Evolutionary conservation across 495 filamentous ascomycete genomes (phyloP), one percentile per base, ranked within the genome.

Genomic region (Penicillium salamii): DNA sequence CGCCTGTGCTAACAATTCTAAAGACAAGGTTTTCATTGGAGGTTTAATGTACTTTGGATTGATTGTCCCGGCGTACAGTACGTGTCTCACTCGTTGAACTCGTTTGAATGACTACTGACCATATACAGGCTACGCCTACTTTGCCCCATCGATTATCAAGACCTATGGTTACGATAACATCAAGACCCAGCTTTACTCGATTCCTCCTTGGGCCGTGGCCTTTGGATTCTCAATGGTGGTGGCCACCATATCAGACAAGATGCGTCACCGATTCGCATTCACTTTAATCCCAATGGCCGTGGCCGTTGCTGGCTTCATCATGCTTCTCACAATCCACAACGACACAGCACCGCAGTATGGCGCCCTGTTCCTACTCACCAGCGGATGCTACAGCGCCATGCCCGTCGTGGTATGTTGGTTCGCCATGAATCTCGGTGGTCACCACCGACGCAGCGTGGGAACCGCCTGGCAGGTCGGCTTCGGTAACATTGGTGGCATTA

Each of bases 351-450:
- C 87, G 29, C 72, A 89, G 64, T 96, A 95, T 55, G 82, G 69
- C 0, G 88, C 83, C 1, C 73, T 96, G 13, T 90, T 90, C 66
- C 65, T 96, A 28, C 75, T 89, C 48, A 83, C 84, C 4, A 59
- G 67, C 24, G 81, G 80, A 43, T 67, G 67, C 24, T 88, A 88
- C 58, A 77, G 79, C 42, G 86, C 89, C 7, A 88, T 92, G 82
- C 90, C 90, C 0, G 80, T 96, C 9, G 78, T 89, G 31, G 81
- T 95, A 1, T 97, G 90, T 63, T 98, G 91, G 90, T 96, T 90
- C 68, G 87, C 86, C 52, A 95, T 95, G 82, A 96, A 96, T 54
- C 70, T 95, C 13, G 87, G 87, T 1, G 90, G 91, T 2, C 92
- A 98, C 63, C 88, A 90, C 46, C 79, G 90, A 1, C 79, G 91